Evolutionary conservation across 305 asterid genomes (phyloP), one percentile per base, ranked within the genome.

Genomic region (Solanum hybrid): DNA sequence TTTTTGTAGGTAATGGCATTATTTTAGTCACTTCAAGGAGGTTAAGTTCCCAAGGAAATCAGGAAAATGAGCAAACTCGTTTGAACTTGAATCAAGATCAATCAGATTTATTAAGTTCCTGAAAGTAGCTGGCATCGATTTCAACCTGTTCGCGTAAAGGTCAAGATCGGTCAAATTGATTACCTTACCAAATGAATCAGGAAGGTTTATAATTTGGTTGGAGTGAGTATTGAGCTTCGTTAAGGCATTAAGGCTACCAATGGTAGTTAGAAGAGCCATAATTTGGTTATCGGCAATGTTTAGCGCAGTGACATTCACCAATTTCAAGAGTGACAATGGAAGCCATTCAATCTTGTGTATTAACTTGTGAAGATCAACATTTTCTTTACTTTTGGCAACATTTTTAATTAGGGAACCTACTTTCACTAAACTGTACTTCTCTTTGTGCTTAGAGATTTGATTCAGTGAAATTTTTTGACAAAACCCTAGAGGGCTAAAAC

Each of bases 331-430:
- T 32, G 98, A 94, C 26, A 93, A 77, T 22, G 99, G 98, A 91
- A 97, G 96, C 99, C 99, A 97, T 91, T 97, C 99, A 34, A 96
- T 84, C 91, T 95, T 95, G 89, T 94, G 96, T 95, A 92, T 92
- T 91, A 97, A 92, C 90, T 92, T 96, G 78, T 95, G 93, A 83
- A 97, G 95, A 94, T 97, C 94, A 89, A 97, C 91, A 90, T 82
- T 90, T 57, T 91, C 94, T 87, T 92, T 94, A 4, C 89, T 91
- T 93, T 93, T 93, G 10, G 93, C 95, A 68, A 88, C 89, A 26
- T 88, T 91, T 91, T 97, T 98, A 29, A 97, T 93, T 45, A 92
- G 27, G 26, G 95, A 95, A 80, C 96, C 98, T 91, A 96, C 94
- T 89, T 93, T 89, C 94, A 95, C 88, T 92, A 96, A 90, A 87